phyloP scores from a whole-genome alignment of 2,329 filamentous ascomycete species.

The Pseudodiploospora longispora region DNA sequence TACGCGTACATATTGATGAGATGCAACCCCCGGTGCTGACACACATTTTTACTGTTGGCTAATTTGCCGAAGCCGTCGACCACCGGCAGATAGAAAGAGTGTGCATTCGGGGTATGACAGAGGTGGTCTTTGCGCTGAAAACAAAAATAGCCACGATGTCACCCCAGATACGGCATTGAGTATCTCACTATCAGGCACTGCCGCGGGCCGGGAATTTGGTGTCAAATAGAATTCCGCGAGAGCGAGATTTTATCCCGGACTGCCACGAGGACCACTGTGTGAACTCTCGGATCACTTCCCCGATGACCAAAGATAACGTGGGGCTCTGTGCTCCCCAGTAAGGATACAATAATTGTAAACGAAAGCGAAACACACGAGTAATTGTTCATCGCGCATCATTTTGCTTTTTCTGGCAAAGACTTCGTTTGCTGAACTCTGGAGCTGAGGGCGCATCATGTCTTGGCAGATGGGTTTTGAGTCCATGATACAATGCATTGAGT shows the following conservation, averaged over 20 bases:
- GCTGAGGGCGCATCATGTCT: neutral
- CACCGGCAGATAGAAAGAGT: conserved; percentile 5
- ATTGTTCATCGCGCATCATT: conserved; percentile 6
- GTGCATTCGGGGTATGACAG: neutral
- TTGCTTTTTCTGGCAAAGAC: conserved; percentile 7
- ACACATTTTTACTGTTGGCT: neutral
- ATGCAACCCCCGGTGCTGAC: neutral
- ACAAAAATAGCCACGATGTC: conserved; percentile 6
- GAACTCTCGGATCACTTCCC: neutral
- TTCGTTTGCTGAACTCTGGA: neutral
- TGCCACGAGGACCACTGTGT: conserved; percentile 9
- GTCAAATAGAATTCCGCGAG: neutral
- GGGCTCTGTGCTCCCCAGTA: neutral
- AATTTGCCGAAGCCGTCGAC: conserved; percentile 6
- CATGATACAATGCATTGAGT: neutral
- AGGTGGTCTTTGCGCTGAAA: conserved; percentile 1
- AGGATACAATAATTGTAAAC: neutral
- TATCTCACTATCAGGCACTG: conserved; percentile 2
- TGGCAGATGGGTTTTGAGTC: neutral
- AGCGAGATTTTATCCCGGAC: conserved; percentile 5
- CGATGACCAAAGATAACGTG: conserved; percentile 6
- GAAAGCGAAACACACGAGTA: neutral
- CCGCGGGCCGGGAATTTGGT: conserved; percentile 7
- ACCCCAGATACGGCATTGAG: conserved; percentile 4
- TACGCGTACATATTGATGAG: neutral